Evolutionary conservation across 768 basidiomycete species (phyloP), one percentile per base, ranked within the genome.

Genomic region (Russula brevipes): DNA sequence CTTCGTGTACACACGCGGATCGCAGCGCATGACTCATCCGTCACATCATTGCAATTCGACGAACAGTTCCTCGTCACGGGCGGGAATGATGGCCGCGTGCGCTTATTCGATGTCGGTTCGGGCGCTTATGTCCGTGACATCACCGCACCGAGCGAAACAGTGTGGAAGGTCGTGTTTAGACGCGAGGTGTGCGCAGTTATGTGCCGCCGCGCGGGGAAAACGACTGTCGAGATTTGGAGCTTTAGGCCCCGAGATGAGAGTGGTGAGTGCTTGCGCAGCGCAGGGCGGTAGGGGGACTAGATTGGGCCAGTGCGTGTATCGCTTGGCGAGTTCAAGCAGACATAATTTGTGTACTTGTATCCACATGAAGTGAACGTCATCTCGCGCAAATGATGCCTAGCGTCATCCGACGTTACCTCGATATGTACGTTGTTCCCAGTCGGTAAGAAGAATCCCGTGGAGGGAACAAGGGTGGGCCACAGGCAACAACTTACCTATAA

Each of bases 31-130:
- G 91, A 92, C 74, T 85, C 92, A 68, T 83, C 85, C 66, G 81
- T 98, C 30, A 95, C 94, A 0, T 84, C 88, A 8, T 80, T 98
- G 17, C 94, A 98, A 73, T 89, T 94, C 71, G 89, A 93, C 73
- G 80, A 82, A 10, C 80, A 85, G 49, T 91, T 89, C 76, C 82
- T 95, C 65, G 85, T 95, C 49, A 90, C 88, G 0, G 85, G 87
- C 19, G 92, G 92, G 44, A 92, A 90, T 69, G 93, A 94, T 67
- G 93, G 94, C 7, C 80, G 89, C 4, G 92, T 89, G 64, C 75
- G 85, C 68, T 71, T 94, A 70, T 94, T 81, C 74, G 88, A 85
- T 73, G 82, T 79, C 10, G 74, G 76, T 63, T 86, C 83, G 16
- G 91, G 91, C 30, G 73, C 75, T 53, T 80, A 83, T 71, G 83